A percentile compares a stretch with the other conserved stretches of the same genome.
Evolutionary conservation across 225 moss, liverwort and hornwort genomes (phyloP).

Genomic region (Pseudoscleropodium purum): DNA sequence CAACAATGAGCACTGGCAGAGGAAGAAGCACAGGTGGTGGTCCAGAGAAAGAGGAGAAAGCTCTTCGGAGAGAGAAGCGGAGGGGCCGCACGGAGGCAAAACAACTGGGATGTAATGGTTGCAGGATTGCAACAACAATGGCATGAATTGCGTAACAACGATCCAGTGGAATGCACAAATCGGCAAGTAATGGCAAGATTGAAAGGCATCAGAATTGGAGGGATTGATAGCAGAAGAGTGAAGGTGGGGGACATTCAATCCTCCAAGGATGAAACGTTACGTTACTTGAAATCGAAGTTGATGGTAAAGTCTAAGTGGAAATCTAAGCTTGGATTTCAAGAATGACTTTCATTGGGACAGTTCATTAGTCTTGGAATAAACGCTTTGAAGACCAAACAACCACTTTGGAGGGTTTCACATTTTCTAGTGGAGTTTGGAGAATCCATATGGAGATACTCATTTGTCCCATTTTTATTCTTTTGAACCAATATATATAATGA

Average conservation of each 20-base stretch:
- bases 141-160: background rate
- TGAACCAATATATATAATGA: background rate
- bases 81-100: slow-evolving; percentile 4
- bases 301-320: background rate
- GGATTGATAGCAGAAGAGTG: background rate
- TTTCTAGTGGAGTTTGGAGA: background rate
- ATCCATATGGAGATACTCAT: background rate
- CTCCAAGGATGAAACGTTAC: background rate
- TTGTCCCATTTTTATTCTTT: background rate
- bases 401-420: fast-evolving
- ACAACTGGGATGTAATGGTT: background rate
- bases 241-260: background rate
- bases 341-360: background rate
- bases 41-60: background rate
- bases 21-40: background rate
- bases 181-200: background rate
- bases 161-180: background rate
- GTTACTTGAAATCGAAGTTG: background rate
- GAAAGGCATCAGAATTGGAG: background rate
- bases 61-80: background rate
- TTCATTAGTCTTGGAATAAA: background rate
- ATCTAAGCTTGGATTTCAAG: background rate
- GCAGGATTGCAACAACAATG: background rate
- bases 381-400: background rate
- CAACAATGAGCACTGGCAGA: slow-evolving; percentile 74